Evolutionary conservation across 2,329 filamentous ascomycete genomes (phyloP).

Genomic region (Thelonectria olida): DNA sequence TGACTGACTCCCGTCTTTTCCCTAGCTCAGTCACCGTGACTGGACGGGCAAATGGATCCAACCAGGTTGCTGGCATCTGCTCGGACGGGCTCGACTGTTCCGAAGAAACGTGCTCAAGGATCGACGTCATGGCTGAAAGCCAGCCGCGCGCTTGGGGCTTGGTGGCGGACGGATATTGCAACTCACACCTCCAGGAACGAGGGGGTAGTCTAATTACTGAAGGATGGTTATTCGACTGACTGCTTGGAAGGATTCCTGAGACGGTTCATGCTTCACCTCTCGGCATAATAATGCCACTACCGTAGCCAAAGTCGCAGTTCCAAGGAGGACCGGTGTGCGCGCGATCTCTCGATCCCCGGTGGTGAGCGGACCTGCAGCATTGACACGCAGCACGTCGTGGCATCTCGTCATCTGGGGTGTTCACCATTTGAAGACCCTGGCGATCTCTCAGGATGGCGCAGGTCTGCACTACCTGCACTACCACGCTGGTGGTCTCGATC

Average conservation of each 20-base stretch:
- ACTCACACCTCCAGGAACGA: too few relatives aligned
- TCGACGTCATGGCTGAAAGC: conserved; percentile 23
- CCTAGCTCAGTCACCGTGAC: conserved; percentile 35
- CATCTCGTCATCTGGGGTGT: conserved; percentile 25
- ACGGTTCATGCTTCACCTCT: conserved; percentile 2
- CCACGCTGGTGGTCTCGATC: conserved; percentile 32
- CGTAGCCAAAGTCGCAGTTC: conserved; percentile 5
- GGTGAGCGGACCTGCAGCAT: conserved; percentile 34
- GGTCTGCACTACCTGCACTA: conserved; percentile 26
- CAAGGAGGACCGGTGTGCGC: conserved; percentile 10
- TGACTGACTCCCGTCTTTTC: conserved; percentile 42
- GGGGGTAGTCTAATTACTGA: too few relatives aligned
- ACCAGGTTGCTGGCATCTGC: conserved; percentile 28
- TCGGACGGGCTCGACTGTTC: background rate
- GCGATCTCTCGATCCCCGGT: conserved; percentile 18
- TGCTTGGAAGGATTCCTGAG: conserved; percentile 2
- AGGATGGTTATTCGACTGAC: too few relatives aligned
- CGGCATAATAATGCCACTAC: conserved; percentile 8
- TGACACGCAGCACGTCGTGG: conserved; percentile 40
- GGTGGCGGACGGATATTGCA: too few relatives aligned
- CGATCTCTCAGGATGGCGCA: conserved; percentile 31
- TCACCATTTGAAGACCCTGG: conserved; percentile 37
- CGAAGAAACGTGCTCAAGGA: conserved; percentile 20
- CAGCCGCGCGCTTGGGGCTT: conserved; percentile 1
- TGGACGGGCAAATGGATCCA: conserved; percentile 35